Evolutionary conservation across 768 basidiomycete species (phyloP).

Genomic region (Boletus huronensis): DNA sequence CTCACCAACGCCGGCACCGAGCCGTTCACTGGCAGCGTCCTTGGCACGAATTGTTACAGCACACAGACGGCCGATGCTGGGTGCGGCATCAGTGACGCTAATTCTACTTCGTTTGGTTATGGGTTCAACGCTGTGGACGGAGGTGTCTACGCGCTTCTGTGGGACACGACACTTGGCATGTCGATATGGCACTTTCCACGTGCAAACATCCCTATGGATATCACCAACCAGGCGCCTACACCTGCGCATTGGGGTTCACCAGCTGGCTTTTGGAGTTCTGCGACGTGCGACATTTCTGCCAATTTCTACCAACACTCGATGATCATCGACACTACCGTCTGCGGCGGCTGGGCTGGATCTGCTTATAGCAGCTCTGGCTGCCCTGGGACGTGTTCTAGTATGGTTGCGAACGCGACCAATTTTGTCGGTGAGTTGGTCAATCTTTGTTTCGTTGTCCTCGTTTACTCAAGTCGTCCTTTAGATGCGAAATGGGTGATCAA

Average conservation of each 20-base stretch:
- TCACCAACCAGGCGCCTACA: slow-evolving; percentile 41
- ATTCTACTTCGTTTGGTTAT: slow-evolving; percentile 40
- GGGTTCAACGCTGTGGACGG: slow-evolving; percentile 37
- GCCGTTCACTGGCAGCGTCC: slow-evolving; percentile 20
- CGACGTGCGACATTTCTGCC: slow-evolving; percentile 43
- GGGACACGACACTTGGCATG: slow-evolving; percentile 47
- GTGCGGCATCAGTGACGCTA: slow-evolving; percentile 46
- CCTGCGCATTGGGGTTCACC: slow-evolving; percentile 53
- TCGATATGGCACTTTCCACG: slow-evolving; percentile 56
- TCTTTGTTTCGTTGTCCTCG: not conserved
- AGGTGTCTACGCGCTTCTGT: slow-evolving; percentile 56
- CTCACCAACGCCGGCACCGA: slow-evolving; percentile 12
- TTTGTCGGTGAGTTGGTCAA: slow-evolving; percentile 38
- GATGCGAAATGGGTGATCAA: slow-evolving; percentile 57
- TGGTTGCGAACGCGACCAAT: slow-evolving; percentile 54
- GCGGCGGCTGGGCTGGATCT: slow-evolving; percentile 29
- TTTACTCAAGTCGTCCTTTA: slow-evolving; percentile 23
- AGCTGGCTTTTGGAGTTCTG: slow-evolving; percentile 47
- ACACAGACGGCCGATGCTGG: slow-evolving; percentile 41
- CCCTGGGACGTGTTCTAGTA: slow-evolving; percentile 42
- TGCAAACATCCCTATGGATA: slow-evolving; percentile 48
- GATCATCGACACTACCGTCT: slow-evolving; percentile 38
- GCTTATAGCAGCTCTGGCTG: slow-evolving; percentile 32
- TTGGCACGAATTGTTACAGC: slow-evolving; percentile 39
- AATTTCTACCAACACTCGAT: slow-evolving; percentile 55